A percentile compares a stretch with the other conserved stretches of the same genome.
These are phyloP conservation scores for Penicillium sclerotigenum DNA, from an alignment of 2,329 filamentous ascomycete genomes.

Conservation along the genomic window DNA sequence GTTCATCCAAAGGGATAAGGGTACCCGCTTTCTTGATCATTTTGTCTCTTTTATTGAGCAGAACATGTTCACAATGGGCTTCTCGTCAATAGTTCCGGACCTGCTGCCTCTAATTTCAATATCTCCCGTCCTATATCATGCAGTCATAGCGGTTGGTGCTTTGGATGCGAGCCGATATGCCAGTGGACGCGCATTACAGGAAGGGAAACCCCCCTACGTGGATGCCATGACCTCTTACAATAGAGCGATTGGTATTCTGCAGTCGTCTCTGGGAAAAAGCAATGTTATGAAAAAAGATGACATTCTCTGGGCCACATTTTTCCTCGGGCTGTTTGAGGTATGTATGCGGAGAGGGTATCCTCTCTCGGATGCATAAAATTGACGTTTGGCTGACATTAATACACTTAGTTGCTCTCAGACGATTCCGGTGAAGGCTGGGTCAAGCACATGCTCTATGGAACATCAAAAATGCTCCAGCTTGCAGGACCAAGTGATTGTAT, in stretches of 20 bases:
- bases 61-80: neutral
- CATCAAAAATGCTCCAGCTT: slow-evolving; percentile 7
- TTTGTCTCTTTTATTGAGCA: neutral
- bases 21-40: neutral
- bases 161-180: neutral
- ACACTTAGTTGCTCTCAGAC: neutral
- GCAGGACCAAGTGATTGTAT: slow-evolving; percentile 1
- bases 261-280: neutral
- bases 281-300: neutral
- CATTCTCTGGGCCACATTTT: neutral
- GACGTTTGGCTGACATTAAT: neutral
- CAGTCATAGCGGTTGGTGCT: neutral
- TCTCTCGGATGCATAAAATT: neutral
- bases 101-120: neutral
- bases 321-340: neutral
- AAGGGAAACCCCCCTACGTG: neutral
- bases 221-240: neutral
- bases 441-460: slow-evolving; percentile 9
- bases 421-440: slow-evolving; percentile 5
- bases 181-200: neutral
- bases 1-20: neutral
- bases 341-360: neutral
- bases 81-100: neutral
- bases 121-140: neutral
- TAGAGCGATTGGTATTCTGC: neutral